Conservation (phyloP, 345 rosid species). For the Psidium friedrichsthalianum region DNA sequence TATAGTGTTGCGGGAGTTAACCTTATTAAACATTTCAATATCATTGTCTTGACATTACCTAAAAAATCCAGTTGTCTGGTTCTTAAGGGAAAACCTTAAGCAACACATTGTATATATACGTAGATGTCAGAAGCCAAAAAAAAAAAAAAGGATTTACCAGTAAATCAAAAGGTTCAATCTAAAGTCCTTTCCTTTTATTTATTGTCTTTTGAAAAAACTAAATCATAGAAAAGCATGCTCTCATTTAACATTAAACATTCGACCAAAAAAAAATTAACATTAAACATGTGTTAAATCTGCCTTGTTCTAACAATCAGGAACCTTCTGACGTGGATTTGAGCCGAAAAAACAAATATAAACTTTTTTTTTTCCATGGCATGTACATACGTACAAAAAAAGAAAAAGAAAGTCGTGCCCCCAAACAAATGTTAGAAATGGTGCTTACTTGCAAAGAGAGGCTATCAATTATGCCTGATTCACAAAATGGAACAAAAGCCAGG, state of each 20-base stretch:
- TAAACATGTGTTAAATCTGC: not conserved
- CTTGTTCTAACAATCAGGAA: not conserved
- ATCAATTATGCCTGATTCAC: conserved; percentile 77
- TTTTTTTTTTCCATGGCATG: not conserved
- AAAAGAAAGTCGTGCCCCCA: not conserved
- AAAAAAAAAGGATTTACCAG: not conserved
- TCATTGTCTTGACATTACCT: not conserved
- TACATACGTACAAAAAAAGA: not conserved
- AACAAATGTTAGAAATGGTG: not conserved
- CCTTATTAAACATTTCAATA: not conserved
- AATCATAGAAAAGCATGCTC: not conserved
- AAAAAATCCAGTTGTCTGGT: not conserved
- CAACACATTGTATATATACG: not conserved
- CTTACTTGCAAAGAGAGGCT: conserved; percentile 81
- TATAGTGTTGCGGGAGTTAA: not conserved
- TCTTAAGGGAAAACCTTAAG: not conserved
- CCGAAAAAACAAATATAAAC: not conserved
- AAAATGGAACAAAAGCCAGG: conserved; percentile 89
- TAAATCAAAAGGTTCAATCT: not conserved
- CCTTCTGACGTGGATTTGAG: not conserved
- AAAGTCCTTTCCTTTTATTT: not conserved
- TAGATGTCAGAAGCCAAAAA: not conserved
- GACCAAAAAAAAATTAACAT: not conserved
- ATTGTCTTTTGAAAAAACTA: not conserved
- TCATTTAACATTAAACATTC: not conserved